These are phyloP conservation scores for Halophytophthora polymorphica DNA, from an alignment of 352 stramenopile species.

Conservation along the genomic window DNA sequence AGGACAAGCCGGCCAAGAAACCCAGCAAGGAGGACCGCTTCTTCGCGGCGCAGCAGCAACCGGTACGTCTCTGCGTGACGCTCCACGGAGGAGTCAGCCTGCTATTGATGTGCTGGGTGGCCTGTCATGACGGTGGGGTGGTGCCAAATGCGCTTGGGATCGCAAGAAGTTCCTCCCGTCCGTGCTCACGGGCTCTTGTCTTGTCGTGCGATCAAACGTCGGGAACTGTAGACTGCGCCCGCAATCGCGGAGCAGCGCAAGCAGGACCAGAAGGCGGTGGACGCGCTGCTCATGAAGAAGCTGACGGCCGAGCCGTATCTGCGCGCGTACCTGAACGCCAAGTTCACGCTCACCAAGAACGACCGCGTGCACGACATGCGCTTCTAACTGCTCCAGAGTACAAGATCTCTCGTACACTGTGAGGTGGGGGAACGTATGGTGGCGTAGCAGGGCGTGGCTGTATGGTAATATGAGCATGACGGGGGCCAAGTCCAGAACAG, in stretches of 20 bases:
- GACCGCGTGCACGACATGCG: slow-evolving; percentile 96
- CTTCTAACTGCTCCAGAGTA: slow-evolving; percentile 84
- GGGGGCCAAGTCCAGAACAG: not conserved
- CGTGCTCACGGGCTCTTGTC: slow-evolving; percentile 14
- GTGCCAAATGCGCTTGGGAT: slow-evolving; percentile 66
- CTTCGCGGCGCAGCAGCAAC: slow-evolving; percentile 63
- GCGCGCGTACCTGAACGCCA: slow-evolving; percentile 93
- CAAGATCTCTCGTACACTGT: not conserved
- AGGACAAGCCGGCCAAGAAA: slow-evolving; percentile 62
- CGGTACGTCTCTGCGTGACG: slow-evolving; percentile 27
- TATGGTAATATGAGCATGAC: no score
- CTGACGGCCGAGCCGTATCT: slow-evolving; percentile 80
- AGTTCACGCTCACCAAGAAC: slow-evolving; percentile 92
- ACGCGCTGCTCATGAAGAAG: slow-evolving; percentile 76
- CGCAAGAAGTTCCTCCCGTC: slow-evolving; percentile 43
- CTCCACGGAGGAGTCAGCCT: slow-evolving; percentile 1
- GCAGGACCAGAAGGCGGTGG: slow-evolving; percentile 94
- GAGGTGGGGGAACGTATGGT: no score
- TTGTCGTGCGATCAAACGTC: slow-evolving; percentile 10
- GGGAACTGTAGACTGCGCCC: slow-evolving; percentile 27
- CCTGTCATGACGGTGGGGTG: slow-evolving; percentile 2
- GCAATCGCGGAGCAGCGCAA: slow-evolving; percentile 93
- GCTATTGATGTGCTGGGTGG: slow-evolving; percentile 8
- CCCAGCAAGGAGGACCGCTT: slow-evolving; percentile 89
- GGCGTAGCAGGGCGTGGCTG: no score